Evolutionary conservation across 129 eudicot genomes (phyloP).

Genomic region (Pulicaria dysenterica): DNA sequence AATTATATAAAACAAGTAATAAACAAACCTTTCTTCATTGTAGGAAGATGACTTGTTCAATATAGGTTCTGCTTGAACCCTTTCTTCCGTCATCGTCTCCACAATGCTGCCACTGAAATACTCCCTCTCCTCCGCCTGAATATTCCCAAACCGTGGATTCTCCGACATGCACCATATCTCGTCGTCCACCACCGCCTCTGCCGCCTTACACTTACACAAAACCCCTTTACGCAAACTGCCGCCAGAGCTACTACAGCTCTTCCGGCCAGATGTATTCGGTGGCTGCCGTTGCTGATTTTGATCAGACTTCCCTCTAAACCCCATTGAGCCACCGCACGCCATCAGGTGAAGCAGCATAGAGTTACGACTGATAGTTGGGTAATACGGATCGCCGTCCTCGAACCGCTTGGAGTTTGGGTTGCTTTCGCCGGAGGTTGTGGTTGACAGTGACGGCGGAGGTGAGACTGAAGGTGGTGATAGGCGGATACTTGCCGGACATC

Average conservation of each 20-base stretch:
- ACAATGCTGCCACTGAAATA: slow-evolving; percentile 94
- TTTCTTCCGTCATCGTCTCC: slow-evolving; percentile 58
- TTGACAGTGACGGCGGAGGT: slow-evolving; percentile 46
- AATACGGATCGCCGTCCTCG: slow-evolving; percentile 57
- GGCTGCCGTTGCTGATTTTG: slow-evolving; percentile 14
- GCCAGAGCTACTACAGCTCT: slow-evolving; percentile 47
- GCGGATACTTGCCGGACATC: slow-evolving; percentile 46
- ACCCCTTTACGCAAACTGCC: slow-evolving; percentile 53
- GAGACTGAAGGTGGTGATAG: slow-evolving; percentile 32
- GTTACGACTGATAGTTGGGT: slow-evolving; percentile 52
- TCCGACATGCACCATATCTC: slow-evolving; percentile 88
- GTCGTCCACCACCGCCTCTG: slow-evolving; percentile 37
- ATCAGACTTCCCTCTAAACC: slow-evolving; percentile 50
- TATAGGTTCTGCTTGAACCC: slow-evolving; percentile 39
- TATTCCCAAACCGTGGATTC: slow-evolving; percentile 88
- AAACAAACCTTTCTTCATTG: slow-evolving; percentile 75
- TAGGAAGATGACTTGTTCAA: slow-evolving; percentile 73
- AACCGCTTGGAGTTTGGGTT: slow-evolving; percentile 43
- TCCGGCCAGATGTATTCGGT: slow-evolving; percentile 29
- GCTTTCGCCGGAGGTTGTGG: slow-evolving; percentile 40
- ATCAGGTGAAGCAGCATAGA: slow-evolving; percentile 66
- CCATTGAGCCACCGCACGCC: slow-evolving; percentile 70
- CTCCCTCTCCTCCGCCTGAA: slow-evolving; percentile 82
- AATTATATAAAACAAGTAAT: neutral
- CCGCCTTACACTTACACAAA: slow-evolving; percentile 41